These are phyloP conservation scores for Kuraishia piskuri DNA, from an alignment of 805 yeast species.

Conservation along the genomic window DNA sequence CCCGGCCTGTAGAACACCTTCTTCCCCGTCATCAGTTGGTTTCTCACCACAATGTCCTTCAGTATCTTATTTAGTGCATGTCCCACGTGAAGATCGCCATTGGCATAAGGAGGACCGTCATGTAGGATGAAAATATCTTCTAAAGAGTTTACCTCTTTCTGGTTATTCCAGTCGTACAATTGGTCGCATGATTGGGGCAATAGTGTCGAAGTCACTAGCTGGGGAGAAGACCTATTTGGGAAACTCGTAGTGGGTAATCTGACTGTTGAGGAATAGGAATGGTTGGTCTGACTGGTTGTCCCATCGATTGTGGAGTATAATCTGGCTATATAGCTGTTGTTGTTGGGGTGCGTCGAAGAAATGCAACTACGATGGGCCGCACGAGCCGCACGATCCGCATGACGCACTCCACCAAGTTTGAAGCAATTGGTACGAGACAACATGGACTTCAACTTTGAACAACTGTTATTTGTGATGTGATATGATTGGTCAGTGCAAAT, in stretches of 20 bases:
- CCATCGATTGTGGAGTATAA: too few relatives aligned
- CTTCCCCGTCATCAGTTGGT: conserved; percentile 52
- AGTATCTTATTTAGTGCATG: conserved; percentile 87
- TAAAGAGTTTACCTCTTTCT: conserved; percentile 16
- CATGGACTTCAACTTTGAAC: too few relatives aligned
- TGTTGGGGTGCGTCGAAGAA: too few relatives aligned
- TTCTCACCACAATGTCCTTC: conserved; percentile 79
- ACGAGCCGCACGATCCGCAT: background rate
- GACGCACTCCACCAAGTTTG: background rate
- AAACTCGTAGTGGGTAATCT: conserved; percentile 63
- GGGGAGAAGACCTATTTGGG: conserved; percentile 49
- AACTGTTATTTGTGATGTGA: too few relatives aligned
- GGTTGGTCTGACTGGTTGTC: too few relatives aligned
- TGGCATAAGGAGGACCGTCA: conserved; percentile 99
- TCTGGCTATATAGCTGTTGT: too few relatives aligned
- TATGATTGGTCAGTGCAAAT: too few relatives aligned
- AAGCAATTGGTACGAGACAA: too few relatives aligned
- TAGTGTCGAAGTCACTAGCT: conserved; percentile 29
- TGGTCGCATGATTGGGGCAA: conserved; percentile 47
- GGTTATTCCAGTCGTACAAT: conserved; percentile 58
- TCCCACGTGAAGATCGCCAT: conserved; percentile 86
- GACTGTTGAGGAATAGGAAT: conserved; percentile 41
- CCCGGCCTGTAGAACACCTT: conserved; percentile 78
- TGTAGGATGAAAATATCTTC: conserved; percentile 59
- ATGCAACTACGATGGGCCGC: too few relatives aligned